Conservation (phyloP, 2,329 filamentous ascomycete genomes). For the Cryphonectria radicalis region DNA sequence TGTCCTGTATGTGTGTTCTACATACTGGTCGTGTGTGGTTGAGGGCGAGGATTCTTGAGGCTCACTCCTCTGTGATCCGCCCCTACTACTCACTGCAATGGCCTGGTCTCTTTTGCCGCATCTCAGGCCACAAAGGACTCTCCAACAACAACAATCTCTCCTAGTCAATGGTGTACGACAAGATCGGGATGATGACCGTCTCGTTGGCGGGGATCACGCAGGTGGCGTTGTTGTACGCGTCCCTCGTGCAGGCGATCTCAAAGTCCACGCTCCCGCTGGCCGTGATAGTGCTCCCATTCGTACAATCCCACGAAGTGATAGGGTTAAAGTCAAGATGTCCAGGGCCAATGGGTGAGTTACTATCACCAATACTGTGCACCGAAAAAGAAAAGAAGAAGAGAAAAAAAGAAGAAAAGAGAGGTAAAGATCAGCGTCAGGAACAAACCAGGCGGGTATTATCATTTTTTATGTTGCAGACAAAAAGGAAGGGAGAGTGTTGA, state of each 20-base stretch:
- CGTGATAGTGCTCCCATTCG: slow-evolving; percentile 18
- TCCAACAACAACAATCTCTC: too few relatives aligned
- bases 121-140: background rate
- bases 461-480: background rate
- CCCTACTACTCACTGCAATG: background rate
- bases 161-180: slow-evolving; percentile 21
- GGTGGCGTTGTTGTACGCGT: slow-evolving; percentile 1
- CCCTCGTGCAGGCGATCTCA: slow-evolving; percentile 14
- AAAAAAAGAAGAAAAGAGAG: too few relatives aligned
- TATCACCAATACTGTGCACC: background rate
- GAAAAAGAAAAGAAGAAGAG: background rate
- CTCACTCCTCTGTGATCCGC: too few relatives aligned
- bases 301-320: slow-evolving; percentile 1
- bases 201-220: background rate
- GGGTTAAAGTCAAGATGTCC: slow-evolving; percentile 16
- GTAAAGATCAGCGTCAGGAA: background rate
- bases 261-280: slow-evolving; percentile 23
- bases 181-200: slow-evolving; percentile 16
- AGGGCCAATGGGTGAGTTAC: background rate
- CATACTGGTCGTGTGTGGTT: background rate
- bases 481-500: background rate
- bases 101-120: background rate
- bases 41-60: too few relatives aligned
- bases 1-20: too few relatives aligned
- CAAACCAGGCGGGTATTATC: background rate